Evolutionary conservation across 352 stramenopile species (phyloP).

Genomic region (Phytophthora foliorum): DNA sequence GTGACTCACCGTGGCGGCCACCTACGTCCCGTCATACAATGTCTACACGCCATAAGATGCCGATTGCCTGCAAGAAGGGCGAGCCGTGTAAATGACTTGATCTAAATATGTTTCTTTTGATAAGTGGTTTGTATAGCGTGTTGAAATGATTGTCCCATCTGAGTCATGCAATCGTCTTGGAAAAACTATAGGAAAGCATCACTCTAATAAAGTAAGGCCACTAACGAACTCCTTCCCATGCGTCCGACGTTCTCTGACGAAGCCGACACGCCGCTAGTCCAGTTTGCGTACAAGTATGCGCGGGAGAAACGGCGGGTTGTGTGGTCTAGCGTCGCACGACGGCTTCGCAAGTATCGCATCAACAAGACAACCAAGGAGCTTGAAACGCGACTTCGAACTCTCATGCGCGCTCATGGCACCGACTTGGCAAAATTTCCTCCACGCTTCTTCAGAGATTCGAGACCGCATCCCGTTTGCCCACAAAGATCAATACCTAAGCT

Average conservation of each 20-base stretch:
- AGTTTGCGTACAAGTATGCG: conserved; percentile 4
- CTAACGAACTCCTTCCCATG: background rate
- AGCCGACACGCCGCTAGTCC: conserved; percentile 9
- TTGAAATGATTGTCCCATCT: too few relatives aligned
- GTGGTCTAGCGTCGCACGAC: conserved; percentile 9
- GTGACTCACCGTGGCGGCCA: too few relatives aligned
- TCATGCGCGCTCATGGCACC: conserved; percentile 7
- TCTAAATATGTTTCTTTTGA: too few relatives aligned
- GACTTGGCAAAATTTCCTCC: conserved; percentile 13
- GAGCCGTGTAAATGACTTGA: too few relatives aligned
- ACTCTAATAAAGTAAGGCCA: conserved; percentile 2
- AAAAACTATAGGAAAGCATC: conserved; percentile 4
- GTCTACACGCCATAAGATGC: background rate
- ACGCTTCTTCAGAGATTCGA: conserved; percentile 1
- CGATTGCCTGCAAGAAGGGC: background rate
- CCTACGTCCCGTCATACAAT: background rate
- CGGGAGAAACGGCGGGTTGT: conserved; percentile 7
- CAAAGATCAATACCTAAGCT: background rate
- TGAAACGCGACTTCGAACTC: conserved; percentile 12
- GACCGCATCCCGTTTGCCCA: background rate
- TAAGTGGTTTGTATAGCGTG: background rate
- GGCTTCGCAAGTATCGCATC: conserved; percentile 1
- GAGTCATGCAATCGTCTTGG: conserved; percentile 6
- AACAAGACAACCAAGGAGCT: conserved; percentile 16
- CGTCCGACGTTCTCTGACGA: conserved; percentile 16